phyloP scores from a whole-genome alignment of 192 early-diverging fungal species.

The Coemansia sp. region DNA sequence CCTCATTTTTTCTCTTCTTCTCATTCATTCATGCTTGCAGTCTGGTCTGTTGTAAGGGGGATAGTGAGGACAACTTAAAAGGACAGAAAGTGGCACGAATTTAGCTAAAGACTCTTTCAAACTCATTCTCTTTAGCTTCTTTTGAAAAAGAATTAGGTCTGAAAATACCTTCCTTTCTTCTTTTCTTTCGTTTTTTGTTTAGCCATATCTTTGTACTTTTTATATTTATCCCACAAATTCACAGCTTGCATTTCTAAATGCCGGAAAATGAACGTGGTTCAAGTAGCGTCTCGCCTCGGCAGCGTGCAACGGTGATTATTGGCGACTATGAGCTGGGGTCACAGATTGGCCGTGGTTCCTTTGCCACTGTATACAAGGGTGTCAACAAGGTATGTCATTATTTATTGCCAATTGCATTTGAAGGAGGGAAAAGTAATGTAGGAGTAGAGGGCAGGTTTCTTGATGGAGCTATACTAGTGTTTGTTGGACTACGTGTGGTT shows the following conservation, averaged over 20 bases:
- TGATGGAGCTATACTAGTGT: too few species aligned
- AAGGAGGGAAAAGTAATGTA: neutral
- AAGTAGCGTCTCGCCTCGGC: conserved; percentile 28
- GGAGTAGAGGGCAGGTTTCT: neutral
- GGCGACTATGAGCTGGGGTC: conserved; percentile 77
- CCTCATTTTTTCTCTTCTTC: too few species aligned
- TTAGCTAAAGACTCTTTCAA: too few species aligned
- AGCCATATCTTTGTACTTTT: neutral
- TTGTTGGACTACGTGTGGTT: too few species aligned
- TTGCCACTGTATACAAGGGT: conserved; percentile 91
- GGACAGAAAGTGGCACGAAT: too few species aligned
- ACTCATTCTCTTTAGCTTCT: too few species aligned
- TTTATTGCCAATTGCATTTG: neutral
- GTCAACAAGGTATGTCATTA: conserved; percentile 61
- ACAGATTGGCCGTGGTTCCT: conserved; percentile 93
- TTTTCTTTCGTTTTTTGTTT: neutral
- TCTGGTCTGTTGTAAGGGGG: too few species aligned
- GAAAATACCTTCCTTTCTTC: neutral
- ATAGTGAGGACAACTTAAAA: too few species aligned
- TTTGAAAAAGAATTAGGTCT: too few species aligned
- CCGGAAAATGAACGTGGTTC: conserved; percentile 34
- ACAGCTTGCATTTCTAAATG: conserved; percentile 28
- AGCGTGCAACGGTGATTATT: conserved; percentile 58
- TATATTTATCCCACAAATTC: neutral
- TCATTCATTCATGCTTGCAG: too few species aligned